A percentile compares a stretch with the other conserved stretches of the same genome.
These are phyloP conservation scores for Stachybotrys chartarum DNA, from an alignment of 2,329 filamentous ascomycete genomes.

Conservation along the genomic window DNA sequence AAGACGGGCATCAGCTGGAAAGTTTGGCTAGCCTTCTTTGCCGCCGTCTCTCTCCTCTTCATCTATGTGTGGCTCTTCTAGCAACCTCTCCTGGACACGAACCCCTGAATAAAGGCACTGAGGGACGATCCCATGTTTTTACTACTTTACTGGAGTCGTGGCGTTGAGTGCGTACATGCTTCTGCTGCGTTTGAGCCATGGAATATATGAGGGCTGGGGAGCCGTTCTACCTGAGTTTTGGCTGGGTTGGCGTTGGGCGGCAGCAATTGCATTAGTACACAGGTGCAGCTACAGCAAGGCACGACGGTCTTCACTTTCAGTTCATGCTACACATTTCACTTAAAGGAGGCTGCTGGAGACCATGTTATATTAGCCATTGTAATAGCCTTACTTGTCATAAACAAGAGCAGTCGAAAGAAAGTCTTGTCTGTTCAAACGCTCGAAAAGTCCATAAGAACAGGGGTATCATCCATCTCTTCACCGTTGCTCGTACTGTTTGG, in stretches of 20 bases:
- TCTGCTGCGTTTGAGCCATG: background rate
- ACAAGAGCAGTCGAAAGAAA: too few relatives aligned
- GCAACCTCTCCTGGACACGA: background rate
- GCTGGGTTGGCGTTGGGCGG: background rate
- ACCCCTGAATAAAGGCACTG: background rate
- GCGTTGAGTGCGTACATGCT: background rate
- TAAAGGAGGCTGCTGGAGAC: too few relatives aligned
- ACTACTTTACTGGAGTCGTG: background rate
- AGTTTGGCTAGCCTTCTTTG: conserved; percentile 87
- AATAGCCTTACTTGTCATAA: background rate
- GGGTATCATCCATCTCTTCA: background rate
- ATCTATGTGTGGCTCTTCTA: conserved; percentile 88
- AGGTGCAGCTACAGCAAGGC: background rate
- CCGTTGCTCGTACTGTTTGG: conserved; percentile 4
- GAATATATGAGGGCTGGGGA: too few relatives aligned
- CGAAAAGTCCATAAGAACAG: background rate
- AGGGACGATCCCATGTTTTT: background rate
- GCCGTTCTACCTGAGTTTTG: background rate
- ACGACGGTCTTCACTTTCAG: too few relatives aligned
- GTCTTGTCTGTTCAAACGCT: too few relatives aligned
- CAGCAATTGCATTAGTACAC: background rate
- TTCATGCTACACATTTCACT: too few relatives aligned
- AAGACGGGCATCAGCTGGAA: conserved; percentile 92
- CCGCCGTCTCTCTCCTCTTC: conserved; percentile 75
- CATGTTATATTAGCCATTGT: background rate